phyloP scores from a whole-genome alignment of 169 alveolate species.

The Plasmodium falciparum region DNA sequence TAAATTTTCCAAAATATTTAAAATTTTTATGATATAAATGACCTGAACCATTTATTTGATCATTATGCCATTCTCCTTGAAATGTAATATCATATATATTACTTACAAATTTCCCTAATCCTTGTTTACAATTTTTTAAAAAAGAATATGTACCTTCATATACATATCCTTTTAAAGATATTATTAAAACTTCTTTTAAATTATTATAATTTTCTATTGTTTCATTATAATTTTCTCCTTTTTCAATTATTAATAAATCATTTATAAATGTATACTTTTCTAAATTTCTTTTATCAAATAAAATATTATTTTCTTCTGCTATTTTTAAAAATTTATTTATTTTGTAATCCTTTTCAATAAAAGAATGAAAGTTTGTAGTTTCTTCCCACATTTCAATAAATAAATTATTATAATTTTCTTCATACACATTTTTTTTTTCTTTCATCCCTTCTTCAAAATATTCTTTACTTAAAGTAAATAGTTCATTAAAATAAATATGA shows the following conservation, averaged over 20 bases:
- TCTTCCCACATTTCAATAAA: constrained; percentile 56
- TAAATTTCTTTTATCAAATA: constrained; percentile 40
- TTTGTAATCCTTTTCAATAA: constrained; percentile 68
- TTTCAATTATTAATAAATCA: constrained; percentile 68
- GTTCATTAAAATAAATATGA: constrained; percentile 45
- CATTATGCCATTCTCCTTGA: constrained; percentile 75
- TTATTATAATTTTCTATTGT: constrained; percentile 15
- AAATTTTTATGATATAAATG: constrained; percentile 56
- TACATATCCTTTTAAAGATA: constrained; percentile 72
- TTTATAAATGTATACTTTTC: constrained; percentile 48
- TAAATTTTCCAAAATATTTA: constrained; percentile 72
- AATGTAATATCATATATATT: constrained; percentile 47
- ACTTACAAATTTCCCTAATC: constrained; percentile 61
- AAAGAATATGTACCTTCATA: constrained; percentile 64
- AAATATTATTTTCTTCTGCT: constrained; percentile 50
- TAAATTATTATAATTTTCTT: constrained; percentile 24
- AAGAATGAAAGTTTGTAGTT: constrained; percentile 42
- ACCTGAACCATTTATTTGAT: constrained; percentile 75
- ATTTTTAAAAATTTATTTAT: constrained; percentile 66
- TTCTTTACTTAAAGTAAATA: constrained; percentile 58
- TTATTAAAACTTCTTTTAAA: constrained; percentile 44
- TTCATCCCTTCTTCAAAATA: constrained; percentile 66
- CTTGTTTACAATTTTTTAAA: constrained; percentile 67
- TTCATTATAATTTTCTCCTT: constrained; percentile 13
- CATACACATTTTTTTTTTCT: constrained; percentile 44